Evolutionary conservation across 768 basidiomycete species (phyloP).

Genomic region (Leccinum aurantiacum): DNA sequence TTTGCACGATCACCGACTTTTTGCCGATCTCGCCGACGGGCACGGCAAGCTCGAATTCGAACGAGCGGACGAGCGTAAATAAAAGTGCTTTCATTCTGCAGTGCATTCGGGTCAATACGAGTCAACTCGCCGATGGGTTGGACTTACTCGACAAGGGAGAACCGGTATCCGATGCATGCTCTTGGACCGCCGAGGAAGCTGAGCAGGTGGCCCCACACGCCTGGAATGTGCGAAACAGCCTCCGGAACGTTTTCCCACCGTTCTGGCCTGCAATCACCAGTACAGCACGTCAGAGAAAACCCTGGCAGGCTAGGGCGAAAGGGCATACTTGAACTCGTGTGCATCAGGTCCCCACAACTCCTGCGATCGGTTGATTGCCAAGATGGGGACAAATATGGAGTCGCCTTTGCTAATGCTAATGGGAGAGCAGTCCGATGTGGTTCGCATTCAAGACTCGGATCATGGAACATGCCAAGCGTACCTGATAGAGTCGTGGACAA

Average conservation of each 20-base stretch:
- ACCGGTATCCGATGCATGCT: conserved; percentile 67
- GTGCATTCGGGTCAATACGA: neutral
- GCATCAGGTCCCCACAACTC: conserved; percentile 66
- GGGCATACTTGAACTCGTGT: conserved; percentile 50
- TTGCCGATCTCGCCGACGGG: conserved; percentile 41
- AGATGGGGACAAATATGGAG: conserved; percentile 48
- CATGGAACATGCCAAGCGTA: conserved; percentile 13
- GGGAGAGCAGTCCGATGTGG: neutral
- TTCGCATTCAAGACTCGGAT: neutral
- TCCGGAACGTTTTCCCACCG: conserved; percentile 56
- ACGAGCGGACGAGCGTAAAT: conserved; percentile 42
- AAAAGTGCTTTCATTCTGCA: neutral
- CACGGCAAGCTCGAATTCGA: conserved; percentile 54
- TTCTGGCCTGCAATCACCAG: conserved; percentile 21
- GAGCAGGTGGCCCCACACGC: conserved; percentile 59
- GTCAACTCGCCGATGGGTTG: neutral
- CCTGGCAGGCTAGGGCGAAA: neutral
- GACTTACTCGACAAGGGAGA: conserved; percentile 57
- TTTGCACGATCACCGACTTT: conserved; percentile 36
- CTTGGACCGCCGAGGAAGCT: conserved; percentile 65
- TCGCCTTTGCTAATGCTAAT: conserved; percentile 46
- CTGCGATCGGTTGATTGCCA: conserved; percentile 50
- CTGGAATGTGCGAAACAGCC: conserved; percentile 48
- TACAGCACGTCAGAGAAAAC: neutral
- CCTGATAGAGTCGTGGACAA: conserved; percentile 40